Percentiles rank a stretch among this genome's conserved stretches.
Evolutionary conservation across 129 eudicot genomes (phyloP).

Genomic region (Heracleum sosnowskyi): DNA sequence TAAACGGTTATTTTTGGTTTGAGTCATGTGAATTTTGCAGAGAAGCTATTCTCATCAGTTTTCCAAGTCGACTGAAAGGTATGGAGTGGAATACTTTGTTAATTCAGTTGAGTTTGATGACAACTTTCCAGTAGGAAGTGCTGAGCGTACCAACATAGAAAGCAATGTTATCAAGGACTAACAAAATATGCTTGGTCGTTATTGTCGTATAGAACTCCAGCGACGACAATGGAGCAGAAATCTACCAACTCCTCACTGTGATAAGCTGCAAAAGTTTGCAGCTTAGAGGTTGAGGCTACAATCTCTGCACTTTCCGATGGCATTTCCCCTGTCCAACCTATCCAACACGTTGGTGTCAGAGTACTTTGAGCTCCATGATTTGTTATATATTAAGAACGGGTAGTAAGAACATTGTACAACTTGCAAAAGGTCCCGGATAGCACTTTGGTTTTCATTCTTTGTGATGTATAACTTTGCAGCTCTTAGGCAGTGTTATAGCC

Average conservation of each 20-base stretch:
- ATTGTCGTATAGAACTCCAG: slow-evolving; percentile 81
- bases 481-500: slow-evolving; percentile 2
- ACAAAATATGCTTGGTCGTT: slow-evolving; percentile 74
- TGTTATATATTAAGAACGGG: not conserved
- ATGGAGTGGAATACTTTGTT: slow-evolving; percentile 80
- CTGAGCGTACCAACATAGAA: slow-evolving; percentile 58
- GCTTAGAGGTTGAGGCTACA: slow-evolving; percentile 55
- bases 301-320: not conserved
- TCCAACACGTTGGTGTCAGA: not conserved
- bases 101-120: slow-evolving; percentile 70
- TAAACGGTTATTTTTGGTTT: no score
- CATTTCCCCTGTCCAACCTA: not conserved
- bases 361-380: not conserved
- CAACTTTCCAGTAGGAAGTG: slow-evolving; percentile 54
- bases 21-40: no score
- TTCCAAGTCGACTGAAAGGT: slow-evolving; percentile 46
- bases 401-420: not conserved
- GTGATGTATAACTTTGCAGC: not conserved
- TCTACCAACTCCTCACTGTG: slow-evolving; percentile 95
- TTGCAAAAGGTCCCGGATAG: not conserved
- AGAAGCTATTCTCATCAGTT: slow-evolving; percentile 75
- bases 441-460: no score
- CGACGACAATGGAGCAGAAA: slow-evolving; percentile 93
- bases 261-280: slow-evolving; percentile 60
- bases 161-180: slow-evolving; percentile 67